These are phyloP conservation scores for Hypoxylon subgilvum DNA, from an alignment of 495 filamentous ascomycete species.

Conservation along the genomic window DNA sequence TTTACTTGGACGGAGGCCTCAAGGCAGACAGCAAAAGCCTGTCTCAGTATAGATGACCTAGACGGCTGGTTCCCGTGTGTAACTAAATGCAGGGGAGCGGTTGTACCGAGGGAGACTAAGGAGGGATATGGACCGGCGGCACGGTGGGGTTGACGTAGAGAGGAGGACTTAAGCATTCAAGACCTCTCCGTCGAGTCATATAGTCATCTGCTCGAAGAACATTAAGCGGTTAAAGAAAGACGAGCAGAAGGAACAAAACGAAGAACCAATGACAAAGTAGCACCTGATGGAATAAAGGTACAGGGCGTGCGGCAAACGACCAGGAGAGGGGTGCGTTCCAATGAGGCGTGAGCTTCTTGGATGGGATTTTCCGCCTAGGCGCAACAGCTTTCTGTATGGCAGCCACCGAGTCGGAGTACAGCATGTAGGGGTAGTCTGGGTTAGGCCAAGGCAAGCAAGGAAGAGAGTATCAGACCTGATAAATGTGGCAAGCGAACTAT, in stretches of 20 bases:
- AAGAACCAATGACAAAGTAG: conserved; percentile 18
- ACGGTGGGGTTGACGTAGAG: conserved; percentile 32
- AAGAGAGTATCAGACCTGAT: conserved; percentile 9
- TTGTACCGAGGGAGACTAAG: conserved; percentile 11
- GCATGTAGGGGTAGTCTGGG: conserved; percentile 13
- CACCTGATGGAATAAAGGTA: conserved; percentile 11
- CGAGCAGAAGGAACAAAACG: conserved; percentile 13
- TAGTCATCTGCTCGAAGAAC: conserved; percentile 10
- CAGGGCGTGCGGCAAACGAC: conserved; percentile 23
- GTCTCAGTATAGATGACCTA: conserved; percentile 20
- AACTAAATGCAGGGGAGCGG: conserved; percentile 34
- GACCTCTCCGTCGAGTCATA: conserved; percentile 25
- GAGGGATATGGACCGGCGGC: conserved; percentile 8
- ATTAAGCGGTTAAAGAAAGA: conserved; percentile 3
- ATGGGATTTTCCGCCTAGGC: conserved; percentile 22
- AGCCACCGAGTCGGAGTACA: conserved; percentile 21
- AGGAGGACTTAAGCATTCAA: conserved; percentile 9
- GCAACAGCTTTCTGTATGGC: conserved; percentile 15
- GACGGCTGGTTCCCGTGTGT: conserved; percentile 23
- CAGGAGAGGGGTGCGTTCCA: conserved; percentile 21
- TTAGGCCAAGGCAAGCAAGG: conserved; percentile 12
- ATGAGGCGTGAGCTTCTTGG: conserved; percentile 19
- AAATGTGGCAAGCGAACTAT: conserved; percentile 19
- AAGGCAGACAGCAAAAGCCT: conserved; percentile 8
- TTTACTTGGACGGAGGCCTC: conserved; percentile 26